Base-by-base conservation (phyloP, 1,139 yeast species). In the Nakaseomyces uthaithaninus region DNA sequence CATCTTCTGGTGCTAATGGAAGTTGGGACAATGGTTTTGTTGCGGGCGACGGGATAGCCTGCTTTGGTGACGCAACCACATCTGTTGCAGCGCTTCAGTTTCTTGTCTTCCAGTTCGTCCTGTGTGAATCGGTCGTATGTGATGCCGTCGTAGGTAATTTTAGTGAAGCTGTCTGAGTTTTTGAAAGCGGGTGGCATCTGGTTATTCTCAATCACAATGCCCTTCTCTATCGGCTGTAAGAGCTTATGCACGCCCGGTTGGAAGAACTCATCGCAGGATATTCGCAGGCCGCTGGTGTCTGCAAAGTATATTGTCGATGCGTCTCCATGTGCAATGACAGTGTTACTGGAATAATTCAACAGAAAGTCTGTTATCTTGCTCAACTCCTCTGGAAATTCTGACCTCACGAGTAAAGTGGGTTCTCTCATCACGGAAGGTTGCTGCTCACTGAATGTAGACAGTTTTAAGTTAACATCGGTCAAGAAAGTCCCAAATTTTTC, bases 21-120 rank as follows among this genome's bases (percentile, higher is more conserved):
- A 17, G 62, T 60, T 6, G 60, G 53, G 5, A 57, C 55, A 36
- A 58, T 52, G 1, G 64, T 59, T 38, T 53, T 57, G 16, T 53
- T 52, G n/a, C 42, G 41, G 5, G 55, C 43, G 3, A 59, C 53
- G 4, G 52, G 44, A 34, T 57, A 55, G 12, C 64, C 64, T 3
- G 64, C 63, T 26, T 59, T 44, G 2, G 64, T 59, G 15, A 59
- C 53, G 27, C 59, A 52, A 2, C 63, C 62, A 40, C 64, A 60
- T 34, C 64, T 50, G 40, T 58, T 51, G 42, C 64, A 60, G 36
- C 63, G 50, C 37, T 60, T 60, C 14, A 59, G 37, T 25, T 51
- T 51, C 11, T 48, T 51, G 17, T 48, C 48, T 4, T 42, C 34
- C 3, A 51, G 35, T 30, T 54, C 56, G 9, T 43, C 40, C 5